phyloP scores from a whole-genome alignment of 805 yeast genomes.

The Zygosaccharomyces rouxii region DNA sequence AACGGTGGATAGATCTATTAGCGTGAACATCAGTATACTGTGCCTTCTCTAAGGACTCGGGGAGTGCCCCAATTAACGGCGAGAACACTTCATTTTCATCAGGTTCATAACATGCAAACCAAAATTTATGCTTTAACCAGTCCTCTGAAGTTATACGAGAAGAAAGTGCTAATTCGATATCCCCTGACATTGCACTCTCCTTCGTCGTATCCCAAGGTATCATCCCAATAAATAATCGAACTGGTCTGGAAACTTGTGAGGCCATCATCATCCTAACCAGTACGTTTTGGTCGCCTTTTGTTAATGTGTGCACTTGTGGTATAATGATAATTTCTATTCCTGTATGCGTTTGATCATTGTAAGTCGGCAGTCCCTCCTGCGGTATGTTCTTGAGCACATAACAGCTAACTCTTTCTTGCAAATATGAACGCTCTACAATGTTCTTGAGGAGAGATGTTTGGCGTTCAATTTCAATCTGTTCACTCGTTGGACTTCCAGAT shows the following conservation, averaged over 20 bases:
- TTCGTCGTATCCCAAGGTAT: constrained; percentile 10
- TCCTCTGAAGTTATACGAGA: constrained; percentile 16
- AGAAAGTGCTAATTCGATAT: neutral
- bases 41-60: neutral
- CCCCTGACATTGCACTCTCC: neutral
- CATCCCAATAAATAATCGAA: constrained; percentile 10
- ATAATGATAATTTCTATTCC: constrained; percentile 14
- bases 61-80: neutral
- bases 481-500: neutral
- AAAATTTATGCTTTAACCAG: constrained; percentile 42
- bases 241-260: neutral
- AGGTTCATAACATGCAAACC: constrained; percentile 28
- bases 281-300: constrained; percentile 11
- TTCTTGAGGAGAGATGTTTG: constrained; percentile 12
- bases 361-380: neutral
- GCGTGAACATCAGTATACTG: constrained; percentile 32
- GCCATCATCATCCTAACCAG: constrained; percentile 16
- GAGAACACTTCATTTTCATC: constrained; percentile 6
- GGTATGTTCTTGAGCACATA: constrained; percentile 5
- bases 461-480: constrained; percentile 9
- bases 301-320: constrained; percentile 18
- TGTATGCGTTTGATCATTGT: neutral
- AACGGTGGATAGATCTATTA: constrained; percentile 46
- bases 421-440: constrained; percentile 9
- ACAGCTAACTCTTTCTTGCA: constrained; percentile 7